A percentile compares a stretch with the other conserved stretches of the same genome.
These are phyloP conservation scores for Penicillium verrucosum DNA, from an alignment of 2,329 filamentous ascomycete genomes.

Conservation along the genomic window DNA sequence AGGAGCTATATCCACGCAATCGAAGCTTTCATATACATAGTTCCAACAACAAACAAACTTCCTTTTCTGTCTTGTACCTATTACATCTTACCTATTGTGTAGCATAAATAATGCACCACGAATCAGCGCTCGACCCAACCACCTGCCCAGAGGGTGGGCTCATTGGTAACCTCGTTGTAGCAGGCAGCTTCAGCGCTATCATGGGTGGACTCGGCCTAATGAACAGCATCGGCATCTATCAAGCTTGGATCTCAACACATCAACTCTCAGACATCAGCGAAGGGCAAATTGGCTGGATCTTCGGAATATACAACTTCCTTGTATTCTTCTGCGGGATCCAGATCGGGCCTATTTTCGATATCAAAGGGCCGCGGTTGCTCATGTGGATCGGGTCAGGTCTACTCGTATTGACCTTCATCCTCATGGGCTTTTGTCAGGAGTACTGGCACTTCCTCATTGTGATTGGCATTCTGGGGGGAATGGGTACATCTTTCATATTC, in stretches of 20 bases:
- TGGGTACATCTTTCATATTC: conserved; percentile 17
- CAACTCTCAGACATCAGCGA: conserved; percentile 35
- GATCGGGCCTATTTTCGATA: conserved; percentile 40
- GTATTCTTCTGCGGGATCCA: conserved; percentile 34
- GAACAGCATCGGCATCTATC: conserved; percentile 40
- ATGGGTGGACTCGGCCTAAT: conserved; percentile 42
- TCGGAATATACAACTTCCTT: conserved; percentile 41
- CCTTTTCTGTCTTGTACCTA: neutral
- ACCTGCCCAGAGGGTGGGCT: conserved; percentile 43
- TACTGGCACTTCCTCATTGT: conserved; percentile 21
- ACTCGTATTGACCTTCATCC: conserved; percentile 32
- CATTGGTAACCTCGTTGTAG: conserved; percentile 44
- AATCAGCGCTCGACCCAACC: conserved; percentile 9
- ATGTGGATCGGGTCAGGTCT: conserved; percentile 12
- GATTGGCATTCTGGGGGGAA: conserved; percentile 14
- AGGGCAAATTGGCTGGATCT: conserved; percentile 42
- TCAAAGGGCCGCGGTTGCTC: conserved; percentile 23
- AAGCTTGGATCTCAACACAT: conserved; percentile 39
- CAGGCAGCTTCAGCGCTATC: conserved; percentile 43
- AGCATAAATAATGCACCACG: conserved; percentile 12
- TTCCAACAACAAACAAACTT: neutral
- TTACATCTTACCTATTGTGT: neutral
- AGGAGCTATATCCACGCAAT: neutral
- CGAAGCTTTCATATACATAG: neutral
- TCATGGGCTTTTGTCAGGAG: conserved; percentile 17